Base-by-base conservation (phyloP, 495 filamentous ascomycete genomes). In the Penicillium coffeae region DNA sequence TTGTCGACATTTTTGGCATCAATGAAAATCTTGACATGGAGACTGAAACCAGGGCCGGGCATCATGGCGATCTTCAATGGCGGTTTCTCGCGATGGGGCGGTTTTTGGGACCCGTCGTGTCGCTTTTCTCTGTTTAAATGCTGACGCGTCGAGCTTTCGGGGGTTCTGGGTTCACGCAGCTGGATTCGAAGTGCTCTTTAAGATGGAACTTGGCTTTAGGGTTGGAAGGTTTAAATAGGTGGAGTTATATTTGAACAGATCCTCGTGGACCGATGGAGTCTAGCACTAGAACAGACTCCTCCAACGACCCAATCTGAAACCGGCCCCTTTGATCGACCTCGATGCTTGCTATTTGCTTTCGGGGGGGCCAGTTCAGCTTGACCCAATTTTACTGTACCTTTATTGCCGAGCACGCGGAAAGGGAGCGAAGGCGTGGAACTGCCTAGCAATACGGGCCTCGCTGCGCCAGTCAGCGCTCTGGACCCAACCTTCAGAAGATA, bases 11-110 rank as follows among this genome's bases (percentile, higher is more conserved):
- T 65, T 13, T 66, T 58, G 6, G 73, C 66, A 10, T 66, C 61
- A 21, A 78, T 63, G 38, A 67, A 55, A 9, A 78, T 58, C 2
- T 64, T 72, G 21, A 75, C 61, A 37, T 78, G 72, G 21, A 77
- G 55, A 42, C 54, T 56, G 18, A 52, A 45, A 3, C 50, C 36
- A 8, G 43, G 19, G 21, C 20, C 20, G 2, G 27, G 22, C 9
- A 30, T 19, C 38, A 50, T 43, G 14, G 18, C 25, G 25, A 30
- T 30, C 10, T 4, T n/a, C n/a, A n/a, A n/a, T n/a, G n/a, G n/a
- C n/a, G n/a, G n/a, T n/a, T n/a, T n/a, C n/a, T n/a, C n/a, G 5
- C 5, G 25, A 30, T 30, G 5, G 25, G 25, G 4, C 25, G 12
- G 35, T 7, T 37, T 37, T 4, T 14, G 4, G 5, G 35, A 14